These are phyloP conservation scores for Aspergillus arachidicola DNA, from an alignment of 2,329 filamentous ascomycete species.

Conservation along the genomic window DNA sequence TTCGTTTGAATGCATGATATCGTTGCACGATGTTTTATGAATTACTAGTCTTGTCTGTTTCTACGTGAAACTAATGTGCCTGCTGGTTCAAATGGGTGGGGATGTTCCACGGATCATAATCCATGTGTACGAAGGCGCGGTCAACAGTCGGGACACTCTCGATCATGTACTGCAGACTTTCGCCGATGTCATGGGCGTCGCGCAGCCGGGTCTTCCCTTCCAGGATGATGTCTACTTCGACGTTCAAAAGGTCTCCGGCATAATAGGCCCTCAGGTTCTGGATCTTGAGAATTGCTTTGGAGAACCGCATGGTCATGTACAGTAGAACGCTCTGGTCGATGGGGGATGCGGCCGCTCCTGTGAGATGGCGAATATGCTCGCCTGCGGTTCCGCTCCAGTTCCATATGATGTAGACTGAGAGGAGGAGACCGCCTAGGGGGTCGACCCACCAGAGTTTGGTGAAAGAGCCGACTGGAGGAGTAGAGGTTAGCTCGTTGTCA, in stretches of 20 bases:
- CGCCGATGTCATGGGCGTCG: constrained; percentile 62
- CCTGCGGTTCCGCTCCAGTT: constrained; percentile 64
- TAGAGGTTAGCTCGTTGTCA: not conserved
- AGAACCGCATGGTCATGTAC: constrained; percentile 92
- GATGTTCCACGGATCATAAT: constrained; percentile 50
- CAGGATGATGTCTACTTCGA: constrained; percentile 65
- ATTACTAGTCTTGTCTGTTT: not conserved
- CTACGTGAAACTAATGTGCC: constrained; percentile 4
- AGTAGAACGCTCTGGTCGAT: constrained; percentile 75
- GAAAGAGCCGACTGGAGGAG: constrained; percentile 35
- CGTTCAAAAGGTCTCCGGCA: constrained; percentile 63
- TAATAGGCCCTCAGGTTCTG: constrained; percentile 65
- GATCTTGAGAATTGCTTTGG: constrained; percentile 75
- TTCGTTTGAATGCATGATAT: too few relatives aligned
- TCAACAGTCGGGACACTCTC: constrained; percentile 53
- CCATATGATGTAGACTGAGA: constrained; percentile 62
- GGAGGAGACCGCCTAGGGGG: constrained; percentile 62
- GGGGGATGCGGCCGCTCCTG: constrained; percentile 62
- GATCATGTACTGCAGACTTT: constrained; percentile 62
- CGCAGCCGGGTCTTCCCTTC: constrained; percentile 57
- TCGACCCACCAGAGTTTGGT: constrained; percentile 60
- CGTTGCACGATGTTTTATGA: not conserved
- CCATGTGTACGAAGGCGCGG: constrained; percentile 54
- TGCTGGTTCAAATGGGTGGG: constrained; percentile 44
- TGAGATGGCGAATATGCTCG: constrained; percentile 64